A percentile compares a stretch with the other conserved stretches of the same genome.
phyloP scores from a whole-genome alignment of 2,329 filamentous ascomycete genomes.

The Aspergillus oerlinghausenensis region DNA sequence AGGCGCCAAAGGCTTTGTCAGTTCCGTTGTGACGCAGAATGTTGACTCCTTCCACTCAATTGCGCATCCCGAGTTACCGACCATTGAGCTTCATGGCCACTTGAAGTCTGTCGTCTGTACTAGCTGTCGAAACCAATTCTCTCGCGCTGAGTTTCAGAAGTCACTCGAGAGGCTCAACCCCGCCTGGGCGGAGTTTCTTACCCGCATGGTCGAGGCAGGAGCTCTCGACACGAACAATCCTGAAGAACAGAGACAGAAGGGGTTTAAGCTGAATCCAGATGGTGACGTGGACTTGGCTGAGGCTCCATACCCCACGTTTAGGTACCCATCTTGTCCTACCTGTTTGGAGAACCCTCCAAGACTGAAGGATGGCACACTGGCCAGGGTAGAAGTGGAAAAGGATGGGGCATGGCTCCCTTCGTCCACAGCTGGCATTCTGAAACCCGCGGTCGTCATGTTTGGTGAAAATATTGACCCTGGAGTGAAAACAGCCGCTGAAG shows the following conservation, averaged over 20 bases:
- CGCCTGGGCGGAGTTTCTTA: slow-evolving; percentile 73
- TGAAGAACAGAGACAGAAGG: slow-evolving; percentile 60
- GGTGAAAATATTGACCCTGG: slow-evolving; percentile 72
- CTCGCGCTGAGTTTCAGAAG: slow-evolving; percentile 69
- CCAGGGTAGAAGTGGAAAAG: slow-evolving; percentile 63
- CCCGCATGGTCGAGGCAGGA: slow-evolving; percentile 65
- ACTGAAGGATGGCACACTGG: slow-evolving; percentile 51
- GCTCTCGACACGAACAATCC: slow-evolving; percentile 75
- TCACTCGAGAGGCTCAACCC: slow-evolving; percentile 77
- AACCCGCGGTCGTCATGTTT: slow-evolving; percentile 94
- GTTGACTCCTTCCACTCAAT: slow-evolving; percentile 87
- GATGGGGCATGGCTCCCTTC: slow-evolving; percentile 72
- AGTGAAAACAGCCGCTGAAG: slow-evolving; percentile 73
- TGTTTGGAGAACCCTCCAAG: slow-evolving; percentile 64
- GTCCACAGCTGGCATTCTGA: slow-evolving; percentile 73
- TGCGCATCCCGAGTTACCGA: slow-evolving; percentile 70
- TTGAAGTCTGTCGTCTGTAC: slow-evolving; percentile 76
- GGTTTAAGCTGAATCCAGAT: slow-evolving; percentile 83
- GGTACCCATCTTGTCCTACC: slow-evolving; percentile 82
- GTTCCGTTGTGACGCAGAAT: slow-evolving; percentile 85
- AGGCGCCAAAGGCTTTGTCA: slow-evolving; percentile 66
- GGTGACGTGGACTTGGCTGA: slow-evolving; percentile 88
- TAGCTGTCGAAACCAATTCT: slow-evolving; percentile 67
- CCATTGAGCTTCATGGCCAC: slow-evolving; percentile 87
- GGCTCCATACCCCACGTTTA: slow-evolving; percentile 82